Percentiles rank a stretch among this genome's conserved stretches.
phyloP scores from a whole-genome alignment of 2,329 filamentous ascomycete species.

The Fusarium avenaceum region DNA sequence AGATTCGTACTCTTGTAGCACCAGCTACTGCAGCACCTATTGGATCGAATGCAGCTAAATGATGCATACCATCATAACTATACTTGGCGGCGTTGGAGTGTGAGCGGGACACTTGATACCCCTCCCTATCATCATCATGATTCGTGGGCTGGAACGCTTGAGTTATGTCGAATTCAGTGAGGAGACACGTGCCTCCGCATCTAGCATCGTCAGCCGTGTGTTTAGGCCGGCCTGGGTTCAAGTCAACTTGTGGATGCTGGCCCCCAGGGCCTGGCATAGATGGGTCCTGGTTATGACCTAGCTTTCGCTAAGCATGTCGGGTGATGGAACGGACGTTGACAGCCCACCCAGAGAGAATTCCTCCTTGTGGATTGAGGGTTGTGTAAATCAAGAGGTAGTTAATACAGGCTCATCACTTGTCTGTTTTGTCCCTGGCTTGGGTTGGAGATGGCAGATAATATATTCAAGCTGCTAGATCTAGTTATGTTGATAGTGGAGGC shows the following conservation, averaged over 20 bases:
- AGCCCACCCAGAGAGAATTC: slow-evolving; percentile 33
- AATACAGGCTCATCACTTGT: not conserved
- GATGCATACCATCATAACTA: slow-evolving; percentile 43
- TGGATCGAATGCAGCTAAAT: slow-evolving; percentile 41
- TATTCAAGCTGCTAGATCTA: slow-evolving; percentile 36
- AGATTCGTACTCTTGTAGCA: not conserved
- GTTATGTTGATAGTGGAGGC: slow-evolving; percentile 24
- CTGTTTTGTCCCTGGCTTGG: slow-evolving; percentile 1
- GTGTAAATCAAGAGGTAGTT: slow-evolving; percentile 3
- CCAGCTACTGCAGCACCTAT: slow-evolving; percentile 5
- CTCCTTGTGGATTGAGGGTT: slow-evolving; percentile 7
- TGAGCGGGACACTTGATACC: slow-evolving; percentile 18
- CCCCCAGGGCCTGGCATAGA: slow-evolving; percentile 31
- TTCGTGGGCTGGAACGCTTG: slow-evolving; percentile 21
- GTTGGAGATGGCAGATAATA: slow-evolving; percentile 43
- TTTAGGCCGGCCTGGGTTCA: slow-evolving; percentile 23
- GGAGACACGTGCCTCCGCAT: slow-evolving; percentile 30
- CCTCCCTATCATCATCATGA: slow-evolving; percentile 29
- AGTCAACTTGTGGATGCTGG: slow-evolving; percentile 35
- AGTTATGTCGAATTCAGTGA: slow-evolving; percentile 24
- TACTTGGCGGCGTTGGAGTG: slow-evolving; percentile 12
- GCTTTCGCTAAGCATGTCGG: slow-evolving; percentile 43
- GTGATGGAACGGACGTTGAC: slow-evolving; percentile 40
- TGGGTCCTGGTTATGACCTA: slow-evolving; percentile 34
- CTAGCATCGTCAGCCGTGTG: slow-evolving; percentile 19